Evolutionary conservation across 176 grass and related monocot genomes (phyloP), one percentile per base, ranked within the genome.

Genomic region (Miscanthus lutarioriparius): DNA sequence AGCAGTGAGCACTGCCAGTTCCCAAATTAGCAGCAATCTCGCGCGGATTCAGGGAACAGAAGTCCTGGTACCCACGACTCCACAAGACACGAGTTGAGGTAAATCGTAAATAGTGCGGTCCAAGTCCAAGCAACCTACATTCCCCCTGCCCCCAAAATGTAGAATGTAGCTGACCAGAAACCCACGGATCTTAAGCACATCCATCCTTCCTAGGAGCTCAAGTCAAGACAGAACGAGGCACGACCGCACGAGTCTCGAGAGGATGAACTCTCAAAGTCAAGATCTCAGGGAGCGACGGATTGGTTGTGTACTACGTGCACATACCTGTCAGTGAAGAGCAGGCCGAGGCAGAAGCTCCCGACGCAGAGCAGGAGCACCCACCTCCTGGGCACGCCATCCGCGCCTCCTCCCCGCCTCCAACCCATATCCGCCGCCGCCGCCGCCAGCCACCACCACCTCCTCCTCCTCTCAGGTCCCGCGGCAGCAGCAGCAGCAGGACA

Each of bases 241-340:
- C 59, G 4, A 63, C 10, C 13, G 25, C 23, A 64, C 59, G 4
- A 63, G 23, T 26, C 1, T 26, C 10, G 25, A 15, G 11, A 28
- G 25, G 61, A 64, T 27, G 61, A 64, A 28, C 25, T 64, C 4
- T 10, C 1, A 0, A 63, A 27, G 59, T 27, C 23, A 63, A 63
- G 25, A 63, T 27, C 25, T 63, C 23, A 27, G 23, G n/a, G 11
- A 28, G 54, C 62, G 26, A 16, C 14, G 45, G 45, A 48, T 47
- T 45, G 43, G 12, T 1, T 14, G 43, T 47, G 44, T 47, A 35
- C 33, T 35, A 35, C 33, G 33, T 35, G 33, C 4, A 44, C 26
- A 41, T 49, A 97, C 95, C 90, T 92, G 80, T 88, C 84, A 65
- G 95, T 95, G 89, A 97, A 97, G 91, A 97, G 84, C 20, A 97